Base-by-base conservation (phyloP, 2,329 filamentous ascomycete genomes). In the Epichloe coenophiala region DNA sequence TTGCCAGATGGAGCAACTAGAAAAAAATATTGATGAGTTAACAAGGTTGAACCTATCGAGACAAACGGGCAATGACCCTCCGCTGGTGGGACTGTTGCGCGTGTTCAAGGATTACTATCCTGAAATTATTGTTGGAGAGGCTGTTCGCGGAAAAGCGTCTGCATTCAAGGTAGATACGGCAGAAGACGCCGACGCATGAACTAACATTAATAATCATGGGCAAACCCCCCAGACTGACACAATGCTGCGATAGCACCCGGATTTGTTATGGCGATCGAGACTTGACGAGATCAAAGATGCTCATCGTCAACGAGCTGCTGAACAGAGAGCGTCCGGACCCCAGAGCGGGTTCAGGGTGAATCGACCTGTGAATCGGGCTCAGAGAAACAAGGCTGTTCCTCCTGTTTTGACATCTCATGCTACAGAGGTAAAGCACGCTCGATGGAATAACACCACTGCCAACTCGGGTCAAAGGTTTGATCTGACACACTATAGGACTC, bases 91-190 rank as follows among this genome's bases (percentile, higher is more conserved):
- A 3, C 71, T 95, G 17, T 70, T 94, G 47, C 78, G 84, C 50
- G 80, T 91, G n/a, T 94, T 84, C 70, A 93, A 93, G 62, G 88
- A 91, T 63, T 94, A 91, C 65, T 94, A 91, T 60, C 88, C 88
- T 0, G 88, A 95, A 63, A 87, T 94, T 50, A 87, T 94, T 53
- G 77, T 91, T 13, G 86, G 84, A 21, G 83, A 84, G 55, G 72
- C 78, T 4, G 76, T 80, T 33, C 71, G 73, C 49, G 79, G 79
- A 38, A 75, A 76, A 53, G 79, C 80, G 1, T 76, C 78, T 4
- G 72, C 78, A 1, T 84, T 84, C 63, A 81, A 78, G 64, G 76
- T 78, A 61, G 37, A 23, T 8, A 27, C 13, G 8, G 4, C 12
- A 5, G 58, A 35, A 43, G 45, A 8, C 36, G 3, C 8, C 5